Percentiles rank a stretch among this genome's conserved stretches.
These are phyloP conservation scores for Tilletia horrida DNA, from an alignment of 1,284 basidiomycete species.

Conservation along the genomic window DNA sequence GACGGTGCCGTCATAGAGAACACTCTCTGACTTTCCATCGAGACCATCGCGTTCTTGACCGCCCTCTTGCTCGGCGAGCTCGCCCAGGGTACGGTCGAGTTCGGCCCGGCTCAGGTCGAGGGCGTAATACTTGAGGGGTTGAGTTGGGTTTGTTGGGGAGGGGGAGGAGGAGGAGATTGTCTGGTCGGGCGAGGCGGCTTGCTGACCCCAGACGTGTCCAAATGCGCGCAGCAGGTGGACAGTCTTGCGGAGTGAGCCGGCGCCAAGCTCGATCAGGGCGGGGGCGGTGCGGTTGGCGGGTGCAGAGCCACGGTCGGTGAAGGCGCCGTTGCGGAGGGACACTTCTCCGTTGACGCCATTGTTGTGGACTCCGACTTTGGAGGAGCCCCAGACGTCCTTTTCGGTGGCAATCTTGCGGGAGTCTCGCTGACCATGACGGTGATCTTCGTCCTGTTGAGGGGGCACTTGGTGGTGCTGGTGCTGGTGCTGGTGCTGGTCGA, in stretches of 20 bases:
- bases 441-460: background rate
- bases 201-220: slow-evolving; percentile 47
- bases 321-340: slow-evolving; percentile 57
- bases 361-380: slow-evolving; percentile 73
- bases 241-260: slow-evolving; percentile 62
- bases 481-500: slow-evolving; percentile 28
- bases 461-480: slow-evolving; percentile 21
- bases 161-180: slow-evolving; percentile 24
- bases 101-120: slow-evolving; percentile 86
- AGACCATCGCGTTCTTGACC: slow-evolving; percentile 59
- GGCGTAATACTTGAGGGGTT: slow-evolving; percentile 78
- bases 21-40: slow-evolving; percentile 59
- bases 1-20: slow-evolving; percentile 40
- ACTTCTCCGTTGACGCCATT: slow-evolving; percentile 61
- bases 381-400: slow-evolving; percentile 60
- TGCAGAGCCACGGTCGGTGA: slow-evolving; percentile 18
- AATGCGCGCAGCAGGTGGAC: slow-evolving; percentile 78
- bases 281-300: slow-evolving; percentile 5
- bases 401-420: slow-evolving; percentile 32
- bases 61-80: slow-evolving; percentile 59
- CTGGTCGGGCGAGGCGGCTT: slow-evolving; percentile 35
- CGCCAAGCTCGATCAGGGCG: slow-evolving; percentile 40
- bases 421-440: too few relatives aligned
- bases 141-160: slow-evolving; percentile 48
- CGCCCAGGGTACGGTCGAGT: slow-evolving; percentile 73